These are phyloP conservation scores for Limnomonas spitsbergensis DNA, from an alignment of 139 green algal species.

Conservation along the genomic window DNA sequence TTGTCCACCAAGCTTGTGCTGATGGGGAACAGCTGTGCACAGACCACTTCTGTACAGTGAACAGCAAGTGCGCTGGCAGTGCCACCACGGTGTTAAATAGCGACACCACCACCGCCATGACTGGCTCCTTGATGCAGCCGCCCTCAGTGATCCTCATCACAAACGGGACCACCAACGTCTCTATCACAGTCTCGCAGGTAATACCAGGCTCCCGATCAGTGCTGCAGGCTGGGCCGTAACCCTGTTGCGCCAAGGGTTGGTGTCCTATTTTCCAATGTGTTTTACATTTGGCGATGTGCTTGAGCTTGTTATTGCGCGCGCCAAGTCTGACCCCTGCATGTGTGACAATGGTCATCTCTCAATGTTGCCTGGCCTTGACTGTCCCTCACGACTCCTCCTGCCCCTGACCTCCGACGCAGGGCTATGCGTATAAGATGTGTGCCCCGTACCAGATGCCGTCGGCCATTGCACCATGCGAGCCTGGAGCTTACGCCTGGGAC, in stretches of 20 bases:
- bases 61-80: not conserved
- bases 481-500: not conserved
- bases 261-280: too few species aligned
- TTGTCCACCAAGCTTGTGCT: not conserved
- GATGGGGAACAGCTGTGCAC: not conserved
- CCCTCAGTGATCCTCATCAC: not conserved
- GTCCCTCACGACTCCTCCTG: too few species aligned
- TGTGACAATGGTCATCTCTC: too few species aligned
- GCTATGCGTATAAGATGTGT: not conserved
- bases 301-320: too few species aligned
- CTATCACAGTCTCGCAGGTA: not conserved
- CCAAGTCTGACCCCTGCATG: too few species aligned
- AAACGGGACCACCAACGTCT: not conserved
- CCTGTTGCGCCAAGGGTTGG: too few species aligned
- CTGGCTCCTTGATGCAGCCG: not conserved
- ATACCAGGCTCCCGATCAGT: too few species aligned
- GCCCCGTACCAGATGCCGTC: not conserved
- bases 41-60: not conserved
- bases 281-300: too few species aligned
- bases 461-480: not conserved
- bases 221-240: too few species aligned
- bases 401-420: too few species aligned
- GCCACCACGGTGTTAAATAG: not conserved
- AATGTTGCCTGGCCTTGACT: too few species aligned
- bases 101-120: not conserved